Conservation (phyloP, 139 green algal genomes). For the Microglena sp. region DNA sequence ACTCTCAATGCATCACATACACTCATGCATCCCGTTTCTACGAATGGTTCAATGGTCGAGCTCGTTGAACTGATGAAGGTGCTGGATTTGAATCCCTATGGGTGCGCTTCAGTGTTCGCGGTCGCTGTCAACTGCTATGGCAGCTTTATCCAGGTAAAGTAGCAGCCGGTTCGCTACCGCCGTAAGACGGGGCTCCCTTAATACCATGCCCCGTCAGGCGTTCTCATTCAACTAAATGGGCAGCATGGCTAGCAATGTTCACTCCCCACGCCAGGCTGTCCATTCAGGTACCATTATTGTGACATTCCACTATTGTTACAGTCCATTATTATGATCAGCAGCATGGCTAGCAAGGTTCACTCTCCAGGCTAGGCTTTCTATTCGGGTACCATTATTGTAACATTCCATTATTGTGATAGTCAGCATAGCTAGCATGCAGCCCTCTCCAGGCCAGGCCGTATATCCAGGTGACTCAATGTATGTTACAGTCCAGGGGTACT, state of each 20-base stretch:
- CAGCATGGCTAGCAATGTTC: slow-evolving; percentile 42
- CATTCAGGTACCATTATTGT: background rate
- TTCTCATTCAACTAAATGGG: too few species aligned
- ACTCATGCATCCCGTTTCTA: background rate
- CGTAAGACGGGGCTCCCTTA: too few species aligned
- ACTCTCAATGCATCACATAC: background rate
- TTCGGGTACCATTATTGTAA: background rate
- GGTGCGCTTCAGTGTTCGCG: too few species aligned
- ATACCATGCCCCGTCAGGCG: too few species aligned
- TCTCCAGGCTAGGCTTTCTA: background rate
- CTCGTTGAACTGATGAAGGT: background rate
- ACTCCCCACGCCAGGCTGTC: slow-evolving; percentile 34
- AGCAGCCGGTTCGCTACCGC: too few species aligned
- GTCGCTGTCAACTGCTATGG: too few species aligned
- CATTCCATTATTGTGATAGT: too few species aligned
- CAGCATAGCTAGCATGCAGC: slow-evolving; percentile 40
- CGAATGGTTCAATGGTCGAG: background rate
- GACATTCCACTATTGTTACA: too few species aligned
- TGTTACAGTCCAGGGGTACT: background rate
- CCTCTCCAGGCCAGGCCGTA: slow-evolving; percentile 42
- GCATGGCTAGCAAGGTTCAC: background rate
- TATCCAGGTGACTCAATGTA: slow-evolving; percentile 29
- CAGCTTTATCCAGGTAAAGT: too few species aligned
- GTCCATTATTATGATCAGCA: too few species aligned
- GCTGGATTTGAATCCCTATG: slow-evolving; percentile 11